Evolutionary conservation across 768 basidiomycete species (phyloP), one percentile per base, ranked within the genome.

Genomic region (Termitomyces sp.): DNA sequence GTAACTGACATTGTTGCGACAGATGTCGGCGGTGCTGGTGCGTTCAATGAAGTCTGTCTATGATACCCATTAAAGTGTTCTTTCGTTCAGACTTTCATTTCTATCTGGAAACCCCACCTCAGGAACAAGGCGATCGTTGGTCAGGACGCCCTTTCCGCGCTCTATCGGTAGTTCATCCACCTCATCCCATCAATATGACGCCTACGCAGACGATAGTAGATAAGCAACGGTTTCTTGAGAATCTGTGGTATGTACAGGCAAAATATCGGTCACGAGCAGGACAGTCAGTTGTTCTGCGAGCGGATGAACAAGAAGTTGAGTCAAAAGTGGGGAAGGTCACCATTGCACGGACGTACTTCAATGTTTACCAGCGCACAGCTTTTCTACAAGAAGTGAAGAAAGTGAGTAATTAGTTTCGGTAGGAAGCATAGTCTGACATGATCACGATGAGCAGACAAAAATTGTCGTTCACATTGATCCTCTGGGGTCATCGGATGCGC

Each of bases 171-270:
- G 92, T 94, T 8, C 81, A 84, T 56, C 91, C 93, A 2, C 90
- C 92, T 29, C 73, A 79, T 32, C 76, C 87, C 0, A 67, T 82
- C 44, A 84, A 85, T 57, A 67, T 88, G 34, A 88, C 93, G 65
- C 88, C 89, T 18, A 71, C 74, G 0, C 79, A 82, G 53, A 82
- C 85, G 4, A 79, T 83, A 56, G 68, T 67, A 7, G 89, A 90
- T 68, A 96, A 95, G 71, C 79, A 79, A 41, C 82, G 88, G 9
- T 98, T 98, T 67, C 71, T 98, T 32, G 86, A 93, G 62, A 94
- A 93, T 67, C 72, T 98, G 12, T 98, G 94, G 94, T 80, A 80
- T 43, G 86, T 86, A 24, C 94, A 98, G 68, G 92, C 92, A 8
- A 83, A 79, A 47, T 88, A 88, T 62, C 79, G 94, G 57, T 82